Conservation (phyloP, 768 basidiomycete species). For the Lactarius tabidus region DNA sequence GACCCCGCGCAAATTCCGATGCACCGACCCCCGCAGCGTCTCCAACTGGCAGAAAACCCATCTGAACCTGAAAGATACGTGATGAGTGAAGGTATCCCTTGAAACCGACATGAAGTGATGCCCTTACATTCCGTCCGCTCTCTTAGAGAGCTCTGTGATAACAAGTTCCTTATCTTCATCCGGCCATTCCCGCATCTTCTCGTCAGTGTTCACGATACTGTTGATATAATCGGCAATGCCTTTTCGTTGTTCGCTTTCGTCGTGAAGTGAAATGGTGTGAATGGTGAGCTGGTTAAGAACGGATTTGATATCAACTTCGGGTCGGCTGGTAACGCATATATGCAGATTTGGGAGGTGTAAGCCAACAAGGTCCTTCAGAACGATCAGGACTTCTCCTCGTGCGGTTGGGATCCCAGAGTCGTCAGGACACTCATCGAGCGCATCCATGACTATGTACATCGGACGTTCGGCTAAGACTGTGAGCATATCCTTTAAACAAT, state of each 20-base stretch:
- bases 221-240: neutral
- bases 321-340: neutral
- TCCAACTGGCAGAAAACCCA: conserved; percentile 2
- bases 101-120: neutral
- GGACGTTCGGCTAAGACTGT: neutral
- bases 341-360: neutral
- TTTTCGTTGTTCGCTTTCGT: neutral
- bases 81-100: neutral
- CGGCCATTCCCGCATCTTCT: conserved; percentile 2
- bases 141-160: neutral
- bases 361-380: neutral
- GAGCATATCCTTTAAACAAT: conserved; percentile 3
- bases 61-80: neutral
- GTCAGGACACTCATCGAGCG: too few species aligned
- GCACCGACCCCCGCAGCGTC: neutral
- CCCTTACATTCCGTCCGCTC: conserved; percentile 6
- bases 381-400: neutral
- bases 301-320: neutral
- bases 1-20: neutral
- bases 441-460: neutral
- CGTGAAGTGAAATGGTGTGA: neutral
- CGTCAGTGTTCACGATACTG: neutral
- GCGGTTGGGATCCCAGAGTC: neutral
- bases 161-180: neutral
- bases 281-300: neutral